phyloP scores from a whole-genome alignment of 2,329 filamentous ascomycete species.

The Teratosphaeria viscida region DNA sequence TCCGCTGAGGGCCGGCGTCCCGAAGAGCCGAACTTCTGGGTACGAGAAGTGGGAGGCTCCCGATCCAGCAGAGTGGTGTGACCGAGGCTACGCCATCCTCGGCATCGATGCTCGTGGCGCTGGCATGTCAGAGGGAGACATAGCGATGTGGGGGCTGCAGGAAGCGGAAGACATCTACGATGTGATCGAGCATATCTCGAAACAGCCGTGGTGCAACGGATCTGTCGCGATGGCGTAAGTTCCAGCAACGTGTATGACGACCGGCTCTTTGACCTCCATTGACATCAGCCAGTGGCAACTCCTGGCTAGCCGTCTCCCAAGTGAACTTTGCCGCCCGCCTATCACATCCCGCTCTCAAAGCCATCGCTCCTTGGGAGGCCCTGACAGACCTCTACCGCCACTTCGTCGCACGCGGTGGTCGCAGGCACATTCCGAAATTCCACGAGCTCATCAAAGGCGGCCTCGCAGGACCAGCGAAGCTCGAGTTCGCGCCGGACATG shows the following conservation, averaged over 20 bases:
- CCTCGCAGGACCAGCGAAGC: not conserved
- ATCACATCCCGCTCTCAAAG: conserved; percentile 29
- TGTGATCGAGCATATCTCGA: conserved; percentile 30
- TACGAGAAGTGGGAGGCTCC: conserved; percentile 31
- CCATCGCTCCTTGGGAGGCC: conserved; percentile 37
- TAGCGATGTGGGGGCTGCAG: conserved; percentile 30
- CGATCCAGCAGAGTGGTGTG: conserved; percentile 25
- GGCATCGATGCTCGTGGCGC: conserved; percentile 19
- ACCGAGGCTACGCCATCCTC: conserved; percentile 21
- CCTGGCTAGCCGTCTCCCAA: conserved; percentile 30
- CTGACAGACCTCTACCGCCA: conserved; percentile 35
- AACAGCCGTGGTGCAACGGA: conserved; percentile 34
- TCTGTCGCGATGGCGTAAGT: conserved; percentile 27
- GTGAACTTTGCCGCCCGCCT: conserved; percentile 28
- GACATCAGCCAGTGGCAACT: conserved; percentile 26
- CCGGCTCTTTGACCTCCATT: not conserved
- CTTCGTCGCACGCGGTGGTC: conserved; percentile 32
- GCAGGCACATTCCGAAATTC: conserved; percentile 8
- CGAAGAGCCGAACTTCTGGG: conserved; percentile 9
- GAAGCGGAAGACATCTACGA: conserved; percentile 33
- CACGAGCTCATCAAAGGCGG: conserved; percentile 3
- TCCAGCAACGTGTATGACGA: not conserved
- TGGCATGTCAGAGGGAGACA: conserved; percentile 22
- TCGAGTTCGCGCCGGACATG: conserved; percentile 3
- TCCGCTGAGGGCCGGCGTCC: not conserved